Evolutionary conservation across 1,139 yeast genomes (phyloP).

Genomic region (Geotrichum carabidarum): DNA sequence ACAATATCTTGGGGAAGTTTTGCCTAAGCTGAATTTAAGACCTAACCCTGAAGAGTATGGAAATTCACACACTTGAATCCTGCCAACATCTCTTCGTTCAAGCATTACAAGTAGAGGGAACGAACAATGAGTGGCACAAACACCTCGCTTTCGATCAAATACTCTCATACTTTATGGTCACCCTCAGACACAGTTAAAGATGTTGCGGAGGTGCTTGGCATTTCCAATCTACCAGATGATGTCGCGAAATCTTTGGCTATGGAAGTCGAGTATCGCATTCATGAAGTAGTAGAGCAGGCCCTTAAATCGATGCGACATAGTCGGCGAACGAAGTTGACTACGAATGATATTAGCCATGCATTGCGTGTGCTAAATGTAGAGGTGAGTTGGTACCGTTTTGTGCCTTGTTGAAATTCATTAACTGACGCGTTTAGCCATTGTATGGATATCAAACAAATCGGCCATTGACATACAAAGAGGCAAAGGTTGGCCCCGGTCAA

Average conservation of each 20-base stretch:
- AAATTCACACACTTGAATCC: background rate
- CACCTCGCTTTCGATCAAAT: constrained; percentile 39
- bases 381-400: background rate
- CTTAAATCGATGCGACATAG: constrained; percentile 94
- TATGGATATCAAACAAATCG: constrained; percentile 45
- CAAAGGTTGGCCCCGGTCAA: constrained; percentile 88
- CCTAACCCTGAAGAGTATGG: background rate
- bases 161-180: constrained; percentile 93
- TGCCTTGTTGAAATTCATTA: constrained; percentile 40
- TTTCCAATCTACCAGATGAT: constrained; percentile 75
- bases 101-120: background rate
- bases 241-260: constrained; percentile 92
- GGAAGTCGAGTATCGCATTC: constrained; percentile 97
- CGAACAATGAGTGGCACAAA: constrained; percentile 9
- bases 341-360: constrained; percentile 78
- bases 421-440: constrained; percentile 34
- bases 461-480: constrained; percentile 70
- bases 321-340: constrained; percentile 73
- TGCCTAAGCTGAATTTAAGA: background rate
- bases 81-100: background rate
- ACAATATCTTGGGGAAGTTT: background rate
- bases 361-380: constrained; percentile 82
- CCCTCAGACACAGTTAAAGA: constrained; percentile 96
- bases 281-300: constrained; percentile 92
- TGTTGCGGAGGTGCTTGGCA: constrained; percentile 88